A percentile compares a stretch with the other conserved stretches of the same genome.
Conservation (phyloP, 495 filamentous ascomycete species). For the Physcia stellaris region DNA sequence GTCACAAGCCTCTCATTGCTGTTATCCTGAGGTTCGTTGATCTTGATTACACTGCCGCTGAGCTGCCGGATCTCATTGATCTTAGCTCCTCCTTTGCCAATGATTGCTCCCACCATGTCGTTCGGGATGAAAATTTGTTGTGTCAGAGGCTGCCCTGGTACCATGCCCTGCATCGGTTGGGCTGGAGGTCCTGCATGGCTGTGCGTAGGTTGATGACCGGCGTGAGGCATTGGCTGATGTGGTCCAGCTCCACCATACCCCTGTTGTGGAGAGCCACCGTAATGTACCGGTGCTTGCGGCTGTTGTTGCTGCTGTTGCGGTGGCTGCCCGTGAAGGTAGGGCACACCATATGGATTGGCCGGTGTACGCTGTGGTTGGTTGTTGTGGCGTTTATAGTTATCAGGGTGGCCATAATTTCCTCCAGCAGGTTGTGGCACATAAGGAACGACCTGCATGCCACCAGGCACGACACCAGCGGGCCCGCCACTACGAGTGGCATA, state of each 20-base stretch:
- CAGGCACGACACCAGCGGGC: constrained; percentile 81
- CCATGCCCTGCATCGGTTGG: constrained; percentile 60
- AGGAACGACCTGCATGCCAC: constrained; percentile 94
- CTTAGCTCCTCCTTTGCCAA: constrained; percentile 96
- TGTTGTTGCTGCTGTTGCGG: constrained; percentile 36
- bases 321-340: constrained; percentile 53
- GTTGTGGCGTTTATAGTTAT: constrained; percentile 63
- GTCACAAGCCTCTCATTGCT: constrained; percentile 96
- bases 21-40: constrained; percentile 98
- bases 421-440: constrained; percentile 87
- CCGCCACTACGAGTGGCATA: constrained; percentile 93
- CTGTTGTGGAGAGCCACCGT: constrained; percentile 52
- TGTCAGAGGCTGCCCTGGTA: constrained; percentile 78
- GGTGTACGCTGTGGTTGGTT: constrained; percentile 51
- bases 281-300: constrained; percentile 54
- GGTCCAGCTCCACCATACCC: constrained; percentile 63
- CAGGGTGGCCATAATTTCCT: constrained; percentile 82
- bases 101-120: constrained; percentile 98
- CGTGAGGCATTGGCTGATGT: constrained; percentile 55
- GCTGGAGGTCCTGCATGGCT: constrained; percentile 45
- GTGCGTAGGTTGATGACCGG: constrained; percentile 37
- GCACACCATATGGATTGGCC: constrained; percentile 53
- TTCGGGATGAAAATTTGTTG: constrained; percentile 99
- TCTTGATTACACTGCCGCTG: constrained; percentile 97
- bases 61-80: constrained; percentile 98